Evolutionary conservation across 345 rosid genomes (phyloP), one percentile per base, ranked within the genome.

Genomic region (Melastoma malabathricum): DNA sequence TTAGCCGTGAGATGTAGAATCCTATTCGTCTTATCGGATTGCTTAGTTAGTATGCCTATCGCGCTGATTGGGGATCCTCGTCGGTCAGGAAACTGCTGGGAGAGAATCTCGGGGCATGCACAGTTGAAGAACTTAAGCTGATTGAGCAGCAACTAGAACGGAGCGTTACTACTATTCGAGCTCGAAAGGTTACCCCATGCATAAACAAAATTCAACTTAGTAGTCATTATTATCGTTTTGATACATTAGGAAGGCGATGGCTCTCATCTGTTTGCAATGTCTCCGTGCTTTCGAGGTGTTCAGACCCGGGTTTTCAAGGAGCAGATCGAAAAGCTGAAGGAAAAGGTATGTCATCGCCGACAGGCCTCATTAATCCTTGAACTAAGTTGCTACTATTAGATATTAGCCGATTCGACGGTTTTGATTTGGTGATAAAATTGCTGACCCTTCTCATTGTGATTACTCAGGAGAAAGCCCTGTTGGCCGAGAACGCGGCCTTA

Each of bases 281-380:
- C 14, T 6, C 18, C 12, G 3, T 29, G 41, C 46, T 41, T 27
- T 53, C 39, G 34, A 57, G n/a, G 53, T 18, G 31, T 45, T 56
- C 81, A 89, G 97, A 73, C 71, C 55, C 80, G 81, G 64, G 79
- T 79, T 58, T 83, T 66, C 74, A 79, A 68, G 68, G 94, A 81
- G 52, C 78, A 76, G 63, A 76, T 86, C 48, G 80, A 65, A 68
- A 66, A 62, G 61, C 76, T 86, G 48, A 72, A 65, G 66, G 82
- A 73, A 63, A 81, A 79, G 90, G 97, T 89, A 71, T n/a, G n/a
- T n/a, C n/a, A n/a, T n/a, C 57, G 25, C 25, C 25, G n/a, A n/a
- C n/a, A 22, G 4, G 2, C 2, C 25, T 22, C 25, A 4, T 22
- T 22, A 22, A 47, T 31, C 14, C 16, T 41, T n/a, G n/a, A n/a